Percentiles rank a stretch among this genome's conserved stretches.
Conservation (phyloP, 192 early-diverging fungal genomes). For the Coemansia sp. region DNA sequence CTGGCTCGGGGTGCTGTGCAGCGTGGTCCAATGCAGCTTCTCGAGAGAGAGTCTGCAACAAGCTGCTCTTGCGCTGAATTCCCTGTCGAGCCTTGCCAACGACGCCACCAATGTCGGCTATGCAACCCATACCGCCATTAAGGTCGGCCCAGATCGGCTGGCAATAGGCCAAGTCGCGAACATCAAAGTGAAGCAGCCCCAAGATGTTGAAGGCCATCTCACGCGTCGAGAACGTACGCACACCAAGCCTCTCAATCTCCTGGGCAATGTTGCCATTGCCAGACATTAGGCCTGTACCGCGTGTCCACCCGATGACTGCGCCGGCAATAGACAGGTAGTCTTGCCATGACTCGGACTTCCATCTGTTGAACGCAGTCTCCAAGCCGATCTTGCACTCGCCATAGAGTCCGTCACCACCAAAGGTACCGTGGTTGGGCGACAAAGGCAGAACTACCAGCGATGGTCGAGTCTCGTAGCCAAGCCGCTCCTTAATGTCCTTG, state of each 20-base stretch:
- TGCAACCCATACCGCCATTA: slow-evolving; percentile 75
- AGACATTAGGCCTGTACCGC: slow-evolving; percentile 93
- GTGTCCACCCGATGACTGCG: slow-evolving; percentile 96
- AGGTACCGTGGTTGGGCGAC: slow-evolving; percentile 96
- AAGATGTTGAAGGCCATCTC: slow-evolving; percentile 96
- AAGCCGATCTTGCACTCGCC: slow-evolving; percentile 91
- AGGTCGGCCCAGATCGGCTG: slow-evolving; percentile 88
- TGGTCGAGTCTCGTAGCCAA: slow-evolving; percentile 78
- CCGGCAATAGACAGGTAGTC: slow-evolving; percentile 84
- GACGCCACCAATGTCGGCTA: slow-evolving; percentile 38
- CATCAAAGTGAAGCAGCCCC: slow-evolving; percentile 76
- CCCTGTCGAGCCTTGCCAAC: not conserved
- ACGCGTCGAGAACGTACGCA: slow-evolving; percentile 86
- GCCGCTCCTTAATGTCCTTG: slow-evolving; percentile 75
- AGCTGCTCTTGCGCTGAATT: not conserved
- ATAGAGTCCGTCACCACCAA: slow-evolving; percentile 91
- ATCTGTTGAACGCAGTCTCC: slow-evolving; percentile 89
- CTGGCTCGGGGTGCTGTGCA: not conserved
- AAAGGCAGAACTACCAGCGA: slow-evolving; percentile 84
- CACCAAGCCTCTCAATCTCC: slow-evolving; percentile 82
- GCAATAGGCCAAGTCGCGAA: slow-evolving; percentile 67
- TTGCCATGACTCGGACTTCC: slow-evolving; percentile 87
- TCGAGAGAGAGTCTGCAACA: not conserved
- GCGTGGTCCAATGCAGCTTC: not conserved
- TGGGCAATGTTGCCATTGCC: slow-evolving; percentile 85